Percentiles rank a stretch among this genome's conserved stretches.
Evolutionary conservation across 2,329 filamentous ascomycete genomes (phyloP).

Genomic region (Pseudocercospora vitis): DNA sequence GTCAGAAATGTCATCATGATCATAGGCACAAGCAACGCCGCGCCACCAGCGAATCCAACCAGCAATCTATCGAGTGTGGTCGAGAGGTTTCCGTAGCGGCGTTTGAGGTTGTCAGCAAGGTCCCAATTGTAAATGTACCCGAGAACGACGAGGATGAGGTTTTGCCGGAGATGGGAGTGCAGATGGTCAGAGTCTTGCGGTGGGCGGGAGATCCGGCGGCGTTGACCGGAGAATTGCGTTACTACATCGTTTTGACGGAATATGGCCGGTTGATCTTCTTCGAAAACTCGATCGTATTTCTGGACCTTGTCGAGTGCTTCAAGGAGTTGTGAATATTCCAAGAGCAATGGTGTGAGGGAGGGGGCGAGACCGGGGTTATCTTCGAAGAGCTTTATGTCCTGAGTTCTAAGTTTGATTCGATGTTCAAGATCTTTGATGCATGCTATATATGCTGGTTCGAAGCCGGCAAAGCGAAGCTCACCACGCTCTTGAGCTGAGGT

Average conservation of each 20-base stretch:
- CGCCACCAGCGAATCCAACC: constrained; percentile 10
- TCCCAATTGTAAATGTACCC: constrained; percentile 18
- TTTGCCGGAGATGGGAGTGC: constrained; percentile 12
- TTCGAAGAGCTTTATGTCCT: not conserved
- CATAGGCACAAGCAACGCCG: constrained; percentile 16
- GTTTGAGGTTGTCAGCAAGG: constrained; percentile 11
- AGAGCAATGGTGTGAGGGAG: constrained; percentile 8
- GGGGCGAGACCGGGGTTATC: not conserved
- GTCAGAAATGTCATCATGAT: constrained; percentile 19
- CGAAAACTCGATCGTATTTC: constrained; percentile 14
- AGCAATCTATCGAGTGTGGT: constrained; percentile 12
- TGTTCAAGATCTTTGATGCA: constrained; percentile 15
- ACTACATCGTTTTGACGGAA: not conserved
- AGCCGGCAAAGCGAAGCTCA: constrained; percentile 16
- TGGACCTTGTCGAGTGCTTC: constrained; percentile 11
- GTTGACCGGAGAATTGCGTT: constrained; percentile 3
- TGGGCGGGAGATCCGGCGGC: constrained; percentile 5
- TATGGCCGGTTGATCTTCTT: constrained; percentile 8
- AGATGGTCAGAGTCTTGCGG: constrained; percentile 11
- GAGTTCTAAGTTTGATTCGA: constrained; percentile 11
- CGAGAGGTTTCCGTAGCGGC: constrained; percentile 15
- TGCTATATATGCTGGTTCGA: constrained; percentile 17
- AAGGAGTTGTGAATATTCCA: constrained; percentile 13
- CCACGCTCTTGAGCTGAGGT: constrained; percentile 1
- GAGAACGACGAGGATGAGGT: constrained; percentile 14